phyloP scores from a whole-genome alignment of 2,329 filamentous ascomycete genomes.

The Trichocomaceae sp. region DNA sequence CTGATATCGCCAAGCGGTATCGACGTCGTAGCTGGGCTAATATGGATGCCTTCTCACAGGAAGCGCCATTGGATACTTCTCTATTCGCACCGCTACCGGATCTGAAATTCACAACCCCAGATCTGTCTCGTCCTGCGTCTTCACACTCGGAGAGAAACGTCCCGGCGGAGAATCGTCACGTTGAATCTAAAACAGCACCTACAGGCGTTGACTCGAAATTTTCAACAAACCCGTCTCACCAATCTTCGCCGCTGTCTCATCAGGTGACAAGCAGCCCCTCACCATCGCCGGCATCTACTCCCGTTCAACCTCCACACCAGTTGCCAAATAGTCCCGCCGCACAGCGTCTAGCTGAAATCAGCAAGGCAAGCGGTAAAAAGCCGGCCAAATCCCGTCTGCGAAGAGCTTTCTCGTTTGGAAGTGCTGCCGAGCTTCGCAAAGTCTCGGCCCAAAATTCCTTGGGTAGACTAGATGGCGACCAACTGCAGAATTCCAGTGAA shows the following conservation, averaged over 20 bases:
- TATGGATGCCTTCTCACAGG: conserved; percentile 41
- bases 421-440: conserved; percentile 79
- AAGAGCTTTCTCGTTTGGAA: conserved; percentile 93
- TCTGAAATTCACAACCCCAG: conserved; percentile 26
- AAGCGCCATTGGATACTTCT: conserved; percentile 27
- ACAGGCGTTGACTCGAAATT: conserved; percentile 38
- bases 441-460: conserved; percentile 59
- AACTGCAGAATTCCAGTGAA: conserved; percentile 54
- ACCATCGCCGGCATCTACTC: conserved; percentile 22
- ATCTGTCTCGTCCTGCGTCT: conserved; percentile 27
- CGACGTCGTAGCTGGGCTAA: conserved; percentile 77
- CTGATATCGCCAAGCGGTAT: conserved; percentile 68
- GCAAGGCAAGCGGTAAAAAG: conserved; percentile 67
- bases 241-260: conserved; percentile 68
- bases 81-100: conserved; percentile 29
- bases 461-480: conserved; percentile 50
- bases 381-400: conserved; percentile 82
- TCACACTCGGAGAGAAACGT: conserved; percentile 42
- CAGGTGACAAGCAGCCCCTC: conserved; percentile 58
- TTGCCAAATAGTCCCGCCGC: conserved; percentile 60
- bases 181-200: conserved; percentile 17
- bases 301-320: neutral
- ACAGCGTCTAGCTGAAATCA: conserved; percentile 79
- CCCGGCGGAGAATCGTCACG: conserved; percentile 59
- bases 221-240: conserved; percentile 6